A percentile compares a stretch with the other conserved stretches of the same genome.
Conservation (phyloP, 148 eudicot genomes). For the Bassia scoparia region DNA sequence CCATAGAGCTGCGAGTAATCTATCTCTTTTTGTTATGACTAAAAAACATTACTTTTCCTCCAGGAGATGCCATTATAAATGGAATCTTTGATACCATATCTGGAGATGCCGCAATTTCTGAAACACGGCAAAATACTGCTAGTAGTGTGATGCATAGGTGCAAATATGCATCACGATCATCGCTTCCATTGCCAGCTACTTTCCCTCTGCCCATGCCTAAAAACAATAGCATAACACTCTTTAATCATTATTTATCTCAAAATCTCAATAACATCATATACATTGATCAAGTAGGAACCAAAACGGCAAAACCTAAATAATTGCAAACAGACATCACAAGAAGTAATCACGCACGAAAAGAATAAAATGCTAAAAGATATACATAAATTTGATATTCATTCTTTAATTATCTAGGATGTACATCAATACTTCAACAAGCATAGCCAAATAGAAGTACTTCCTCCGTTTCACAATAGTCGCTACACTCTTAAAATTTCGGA, state of each 20-base stretch:
- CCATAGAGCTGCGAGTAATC: neutral
- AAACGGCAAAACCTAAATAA: neutral
- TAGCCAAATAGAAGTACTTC: no score
- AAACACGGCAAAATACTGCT: slow-evolving; percentile 68
- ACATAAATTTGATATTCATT: neutral
- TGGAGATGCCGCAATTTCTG: slow-evolving; percentile 59
- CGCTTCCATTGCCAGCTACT: slow-evolving; percentile 30
- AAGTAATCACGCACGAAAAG: neutral
- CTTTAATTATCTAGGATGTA: neutral
- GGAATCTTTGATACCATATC: slow-evolving; percentile 68
- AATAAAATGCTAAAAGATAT: no score
- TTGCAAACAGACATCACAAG: neutral
- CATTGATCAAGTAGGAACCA: neutral
- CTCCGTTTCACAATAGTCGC: no score
- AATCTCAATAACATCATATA: neutral
- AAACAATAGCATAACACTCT: slow-evolving; percentile 2
- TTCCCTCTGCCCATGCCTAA: slow-evolving; percentile 61
- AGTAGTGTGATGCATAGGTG: slow-evolving; percentile 56
- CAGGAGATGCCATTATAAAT: slow-evolving; percentile 52
- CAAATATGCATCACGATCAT: slow-evolving; percentile 60
- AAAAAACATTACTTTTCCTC: slow-evolving; percentile 42
- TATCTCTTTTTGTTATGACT: neutral
- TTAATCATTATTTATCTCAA: neutral
- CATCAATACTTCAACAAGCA: neutral
- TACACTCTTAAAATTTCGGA: no score